Conservation (phyloP, 129 eudicot genomes). For the Kitagawia praeruptora region DNA sequence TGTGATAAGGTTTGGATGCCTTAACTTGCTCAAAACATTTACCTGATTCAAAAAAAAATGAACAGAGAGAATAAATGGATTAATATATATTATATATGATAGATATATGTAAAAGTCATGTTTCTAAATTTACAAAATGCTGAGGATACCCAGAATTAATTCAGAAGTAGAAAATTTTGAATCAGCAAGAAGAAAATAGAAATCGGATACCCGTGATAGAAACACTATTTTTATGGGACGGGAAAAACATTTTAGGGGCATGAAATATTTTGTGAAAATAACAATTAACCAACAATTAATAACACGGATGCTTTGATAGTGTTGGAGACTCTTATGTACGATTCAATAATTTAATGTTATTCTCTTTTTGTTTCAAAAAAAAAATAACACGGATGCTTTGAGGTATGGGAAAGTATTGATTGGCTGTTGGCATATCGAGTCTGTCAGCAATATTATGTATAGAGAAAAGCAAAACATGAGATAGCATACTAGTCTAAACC, state of each 20-base stretch:
- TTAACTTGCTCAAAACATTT: constrained; percentile 66
- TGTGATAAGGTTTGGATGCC: constrained; percentile 88
- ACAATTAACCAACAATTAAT: not conserved
- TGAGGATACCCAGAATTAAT: not conserved
- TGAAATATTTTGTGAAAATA: not conserved
- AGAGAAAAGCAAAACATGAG: not conserved
- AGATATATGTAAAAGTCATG: not conserved
- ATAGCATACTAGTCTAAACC: not conserved
- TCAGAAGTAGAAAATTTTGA: not conserved
- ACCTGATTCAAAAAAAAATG: constrained; percentile 33
- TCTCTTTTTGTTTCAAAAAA: too few species aligned
- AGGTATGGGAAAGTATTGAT: not conserved
- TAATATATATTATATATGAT: not conserved
- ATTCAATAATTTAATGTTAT: too few species aligned
- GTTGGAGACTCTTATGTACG: too few species aligned
- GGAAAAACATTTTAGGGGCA: not conserved
- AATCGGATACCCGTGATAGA: not conserved
- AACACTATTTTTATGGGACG: not conserved
- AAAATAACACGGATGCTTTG: not conserved
- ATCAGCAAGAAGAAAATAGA: not conserved
- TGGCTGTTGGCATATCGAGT: not conserved
- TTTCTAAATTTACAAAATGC: not conserved
- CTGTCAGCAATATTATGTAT: not conserved
- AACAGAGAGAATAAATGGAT: not conserved
- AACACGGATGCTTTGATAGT: not conserved